These are phyloP conservation scores for Calophaca sinica DNA, from an alignment of 306 rosid species.

Conservation along the genomic window DNA sequence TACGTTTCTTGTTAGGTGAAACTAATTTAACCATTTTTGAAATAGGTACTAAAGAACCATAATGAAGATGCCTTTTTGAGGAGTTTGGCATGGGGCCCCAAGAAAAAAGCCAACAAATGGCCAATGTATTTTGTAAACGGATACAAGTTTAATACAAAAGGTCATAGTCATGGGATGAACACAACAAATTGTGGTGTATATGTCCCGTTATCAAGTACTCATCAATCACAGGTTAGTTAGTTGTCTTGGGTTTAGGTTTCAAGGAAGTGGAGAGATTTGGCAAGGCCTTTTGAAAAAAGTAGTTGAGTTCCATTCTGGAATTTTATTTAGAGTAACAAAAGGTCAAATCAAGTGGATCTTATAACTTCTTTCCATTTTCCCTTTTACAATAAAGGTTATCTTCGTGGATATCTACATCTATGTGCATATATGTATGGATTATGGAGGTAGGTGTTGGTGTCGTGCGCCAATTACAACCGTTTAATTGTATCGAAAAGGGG, in stretches of 20 bases:
- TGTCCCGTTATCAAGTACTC: neutral
- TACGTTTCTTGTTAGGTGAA: too few species aligned
- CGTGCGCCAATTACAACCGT: constrained; percentile 69
- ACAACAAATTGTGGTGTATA: too few species aligned
- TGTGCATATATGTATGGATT: constrained; percentile 45
- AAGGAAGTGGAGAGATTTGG: neutral
- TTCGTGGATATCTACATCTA: constrained; percentile 20
- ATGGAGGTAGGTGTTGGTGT: constrained; percentile 54
- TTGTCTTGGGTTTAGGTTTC: neutral
- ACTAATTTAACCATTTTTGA: too few species aligned
- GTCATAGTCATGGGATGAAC: too few species aligned
- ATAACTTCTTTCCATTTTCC: constrained; percentile 28
- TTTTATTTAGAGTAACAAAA: constrained; percentile 29
- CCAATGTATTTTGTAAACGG: too few species aligned
- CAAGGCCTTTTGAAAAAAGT: constrained; percentile 26
- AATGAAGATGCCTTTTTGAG: too few species aligned
- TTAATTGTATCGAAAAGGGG: constrained; percentile 65
- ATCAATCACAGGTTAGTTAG: neutral
- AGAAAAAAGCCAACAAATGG: too few species aligned
- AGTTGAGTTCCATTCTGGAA: constrained; percentile 10
- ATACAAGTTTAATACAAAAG: too few species aligned
- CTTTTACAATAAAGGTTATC: constrained; percentile 29
- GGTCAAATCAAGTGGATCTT: constrained; percentile 42
- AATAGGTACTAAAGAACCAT: too few species aligned
- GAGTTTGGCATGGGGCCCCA: too few species aligned